phyloP scores from a whole-genome alignment of 2,329 filamentous ascomycete species.

The Colletotrichum viniferum region DNA sequence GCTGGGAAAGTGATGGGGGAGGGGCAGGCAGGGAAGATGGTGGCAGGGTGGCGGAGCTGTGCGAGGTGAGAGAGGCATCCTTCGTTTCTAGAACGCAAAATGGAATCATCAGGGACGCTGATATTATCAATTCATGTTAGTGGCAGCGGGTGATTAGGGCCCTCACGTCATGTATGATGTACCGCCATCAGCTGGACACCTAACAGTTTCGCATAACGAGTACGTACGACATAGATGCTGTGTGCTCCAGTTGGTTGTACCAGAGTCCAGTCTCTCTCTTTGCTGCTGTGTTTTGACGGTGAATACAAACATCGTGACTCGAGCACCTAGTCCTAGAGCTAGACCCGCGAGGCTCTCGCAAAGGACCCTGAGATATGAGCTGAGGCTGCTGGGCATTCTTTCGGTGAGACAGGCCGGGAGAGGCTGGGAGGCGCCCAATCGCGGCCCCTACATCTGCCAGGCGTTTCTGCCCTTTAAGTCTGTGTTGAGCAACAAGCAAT shows the following conservation, averaged over 20 bases:
- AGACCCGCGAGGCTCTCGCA: not conserved
- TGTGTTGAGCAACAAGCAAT: not conserved
- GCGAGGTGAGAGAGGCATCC: not conserved
- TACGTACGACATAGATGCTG: not conserved
- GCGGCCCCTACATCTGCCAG: not conserved
- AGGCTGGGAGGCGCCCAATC: not conserved
- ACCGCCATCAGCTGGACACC: not conserved
- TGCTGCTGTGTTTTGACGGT: not conserved
- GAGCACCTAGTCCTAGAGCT: not conserved
- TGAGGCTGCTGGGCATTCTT: conserved; percentile 1
- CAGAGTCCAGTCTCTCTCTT: not conserved
- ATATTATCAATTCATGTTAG: conserved; percentile 12
- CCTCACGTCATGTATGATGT: not conserved
- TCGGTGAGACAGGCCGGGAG: conserved; percentile 8
- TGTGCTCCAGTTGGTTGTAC: not conserved
- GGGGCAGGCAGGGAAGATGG: conserved; percentile 11
- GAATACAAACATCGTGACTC: not conserved
- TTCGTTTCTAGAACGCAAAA: conserved; percentile 14
- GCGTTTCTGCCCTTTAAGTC: not conserved
- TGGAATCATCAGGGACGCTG: not conserved
- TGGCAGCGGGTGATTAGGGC: not conserved
- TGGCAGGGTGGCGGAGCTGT: conserved; percentile 6
- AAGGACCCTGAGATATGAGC: not conserved
- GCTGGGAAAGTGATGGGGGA: not conserved
- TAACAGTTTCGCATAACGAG: conserved; percentile 12